Base-by-base conservation (phyloP, 164 flowering plant species). In the Magnolia kwangsiensis region DNA sequence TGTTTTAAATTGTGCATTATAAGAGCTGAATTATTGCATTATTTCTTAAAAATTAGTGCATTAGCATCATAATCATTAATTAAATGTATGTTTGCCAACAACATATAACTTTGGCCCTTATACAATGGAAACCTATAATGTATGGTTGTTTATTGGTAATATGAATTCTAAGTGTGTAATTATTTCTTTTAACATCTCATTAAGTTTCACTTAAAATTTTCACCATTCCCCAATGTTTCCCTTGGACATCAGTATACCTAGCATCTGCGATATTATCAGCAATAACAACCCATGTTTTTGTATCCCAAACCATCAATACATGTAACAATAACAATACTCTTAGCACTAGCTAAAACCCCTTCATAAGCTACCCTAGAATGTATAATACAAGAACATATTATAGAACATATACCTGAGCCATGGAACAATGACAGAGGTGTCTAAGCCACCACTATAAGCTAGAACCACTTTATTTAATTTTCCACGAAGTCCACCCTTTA, bases 401-500 rank as follows among this genome's bases (percentile, higher is more conserved):
- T 31, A 27, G 45, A 68, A 76, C 16, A 66, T 64, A 31, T 85
- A 93, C 97, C 94, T 89, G 31, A 93, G 85, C 99, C 99, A 96
- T 73, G 99, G 99, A 51, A 96, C 98, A 83, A 96, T 92, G 27
- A 96, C 98, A 70, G 99, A 96, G 58, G 99, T 96, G 82, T 96
- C 99, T 73, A 96, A 82, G 78, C 99, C 99, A 77, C 99, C 99
- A 80, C 99, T 95, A 37, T 95, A 93, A 4, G 99, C 99, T 49
- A 95, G 84, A 75, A 95, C 98, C 37, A 95, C 99, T 83, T 93
- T 95, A 72, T 93, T 91, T 81, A 95, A 81, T 77, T 89, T 90
- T 3, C 95, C 95, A 66, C 90, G 91, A 63, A 85, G 72, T 14
- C 90, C 93, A 65, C 83, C 83, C 31, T 81, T 83, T 5, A 70